phyloP scores from a whole-genome alignment of 2,329 filamentous ascomycete genomes.

The Alternaria arborescens region DNA sequence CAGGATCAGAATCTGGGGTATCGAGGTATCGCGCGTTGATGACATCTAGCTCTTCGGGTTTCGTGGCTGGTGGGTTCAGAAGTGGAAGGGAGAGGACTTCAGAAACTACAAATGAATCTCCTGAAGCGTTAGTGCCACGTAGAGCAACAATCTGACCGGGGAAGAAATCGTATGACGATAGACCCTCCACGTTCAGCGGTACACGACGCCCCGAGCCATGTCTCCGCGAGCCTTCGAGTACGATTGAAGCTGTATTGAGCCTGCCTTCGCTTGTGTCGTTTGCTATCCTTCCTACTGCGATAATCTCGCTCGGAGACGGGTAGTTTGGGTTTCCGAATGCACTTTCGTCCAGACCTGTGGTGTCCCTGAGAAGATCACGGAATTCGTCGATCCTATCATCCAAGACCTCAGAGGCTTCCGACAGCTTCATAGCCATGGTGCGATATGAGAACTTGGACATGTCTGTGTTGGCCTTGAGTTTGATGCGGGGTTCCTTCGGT shows the following conservation, averaged over 20 bases:
- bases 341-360: conserved; percentile 78
- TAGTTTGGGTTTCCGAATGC: conserved; percentile 87
- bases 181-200: conserved; percentile 75
- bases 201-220: conserved; percentile 84
- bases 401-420: conserved; percentile 89
- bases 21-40: conserved; percentile 75
- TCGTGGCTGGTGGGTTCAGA: conserved; percentile 76
- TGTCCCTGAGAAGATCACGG: conserved; percentile 73
- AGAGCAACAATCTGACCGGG: conserved; percentile 93
- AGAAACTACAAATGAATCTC: conserved; percentile 80
- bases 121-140: conserved; percentile 85
- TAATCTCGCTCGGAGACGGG: conserved; percentile 84
- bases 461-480: conserved; percentile 85
- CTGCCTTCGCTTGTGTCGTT: conserved; percentile 87
- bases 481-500: conserved; percentile 79
- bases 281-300: conserved; percentile 90
- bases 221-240: conserved; percentile 86
- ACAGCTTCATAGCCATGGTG: conserved; percentile 92
- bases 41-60: conserved; percentile 69
- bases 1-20: conserved; percentile 63
- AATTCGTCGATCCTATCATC: conserved; percentile 97
- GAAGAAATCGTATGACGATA: conserved; percentile 83
- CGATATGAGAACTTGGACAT: conserved; percentile 91
- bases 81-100: conserved; percentile 79
- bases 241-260: conserved; percentile 82